Evolutionary conservation across 495 filamentous ascomycete genomes (phyloP), one percentile per base, ranked within the genome.

Genomic region (Bryoglossum gracile): DNA sequence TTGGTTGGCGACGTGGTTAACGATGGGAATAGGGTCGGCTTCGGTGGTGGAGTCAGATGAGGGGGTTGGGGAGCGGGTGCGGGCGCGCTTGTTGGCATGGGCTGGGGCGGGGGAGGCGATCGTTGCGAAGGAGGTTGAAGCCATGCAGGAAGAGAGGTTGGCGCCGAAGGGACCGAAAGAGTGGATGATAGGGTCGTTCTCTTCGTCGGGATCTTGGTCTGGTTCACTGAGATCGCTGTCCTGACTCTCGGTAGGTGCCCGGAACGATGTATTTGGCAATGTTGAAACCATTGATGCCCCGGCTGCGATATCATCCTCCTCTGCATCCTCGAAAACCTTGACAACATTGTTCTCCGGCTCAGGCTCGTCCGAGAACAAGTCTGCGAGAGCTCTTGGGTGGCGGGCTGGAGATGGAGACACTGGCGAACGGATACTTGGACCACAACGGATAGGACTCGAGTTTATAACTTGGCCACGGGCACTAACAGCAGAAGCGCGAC

Each of bases 1-100:
- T 64, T 98, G 92, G 63, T 97, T 98, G 58, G 86, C 74, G 42
- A 90, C 81, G 59, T 97, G 94, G 61, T 96, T 89, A 35, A 66
- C 65, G 43, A 83, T 63, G n/a, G 59, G 65, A 28, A 60, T 61
- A 40, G 61, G 59, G 26, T 62, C 50, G 8, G 55, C 60, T 65
- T 68, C 58, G 35, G 58, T 52, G 40, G 50, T 52, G 37, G 30
- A 48, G 48, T 50, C 46, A 39, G 48, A 47, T 23, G 14, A 48
- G 43, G 54, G 33, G 28, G 48, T 45, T 23, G 14, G 48, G 43
- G 54, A 37, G 28, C 56, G 40, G 9, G 22, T 23, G 24, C 53
- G 43, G 9, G 22, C 26, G 19, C 34, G 38, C n/a, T n/a, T n/a
- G n/a, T n/a, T n/a, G n/a, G n/a, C n/a, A n/a, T n/a, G n/a, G n/a